Evolutionary conservation across 495 filamentous ascomycete genomes (phyloP).

Genomic region (Aspergillus sparsus): DNA sequence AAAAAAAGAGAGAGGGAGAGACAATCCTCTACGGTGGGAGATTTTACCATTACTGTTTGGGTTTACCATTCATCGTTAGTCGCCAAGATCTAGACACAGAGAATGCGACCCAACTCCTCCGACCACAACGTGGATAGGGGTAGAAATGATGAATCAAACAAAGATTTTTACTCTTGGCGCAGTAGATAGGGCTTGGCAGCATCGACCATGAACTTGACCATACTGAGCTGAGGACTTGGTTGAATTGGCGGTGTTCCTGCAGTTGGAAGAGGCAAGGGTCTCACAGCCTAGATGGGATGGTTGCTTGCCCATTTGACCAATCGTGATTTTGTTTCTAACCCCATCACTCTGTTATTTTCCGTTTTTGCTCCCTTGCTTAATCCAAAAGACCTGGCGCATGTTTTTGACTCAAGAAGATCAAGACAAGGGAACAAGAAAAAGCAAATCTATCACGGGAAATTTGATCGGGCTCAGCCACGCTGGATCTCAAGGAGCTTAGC

Average conservation of each 20-base stretch:
- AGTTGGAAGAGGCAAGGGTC: conserved; percentile 17
- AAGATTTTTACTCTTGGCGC: conserved; percentile 26
- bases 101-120: conserved; percentile 18
- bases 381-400: background rate
- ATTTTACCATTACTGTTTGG: background rate
- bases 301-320: conserved; percentile 7
- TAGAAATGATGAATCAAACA: conserved; percentile 22
- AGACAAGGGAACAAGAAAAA: background rate
- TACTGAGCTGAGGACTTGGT: conserved; percentile 12
- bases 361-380: background rate
- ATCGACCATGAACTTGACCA: conserved; percentile 17
- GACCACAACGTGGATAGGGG: conserved; percentile 31
- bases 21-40: conserved; percentile 8
- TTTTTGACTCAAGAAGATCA: background rate
- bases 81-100: conserved; percentile 17
- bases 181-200: conserved; percentile 25
- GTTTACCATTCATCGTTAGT: background rate
- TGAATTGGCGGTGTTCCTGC: conserved; percentile 33
- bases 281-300: conserved; percentile 1
- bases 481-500: conserved; percentile 6
- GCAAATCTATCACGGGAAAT: conserved; percentile 12
- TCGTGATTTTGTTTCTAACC: background rate
- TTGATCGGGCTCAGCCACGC: conserved; percentile 16
- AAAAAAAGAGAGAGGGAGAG: too few relatives aligned
- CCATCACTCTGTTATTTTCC: background rate